These are phyloP conservation scores for Podospora pseudoanserina DNA, from an alignment of 495 filamentous ascomycete genomes.

Conservation along the genomic window DNA sequence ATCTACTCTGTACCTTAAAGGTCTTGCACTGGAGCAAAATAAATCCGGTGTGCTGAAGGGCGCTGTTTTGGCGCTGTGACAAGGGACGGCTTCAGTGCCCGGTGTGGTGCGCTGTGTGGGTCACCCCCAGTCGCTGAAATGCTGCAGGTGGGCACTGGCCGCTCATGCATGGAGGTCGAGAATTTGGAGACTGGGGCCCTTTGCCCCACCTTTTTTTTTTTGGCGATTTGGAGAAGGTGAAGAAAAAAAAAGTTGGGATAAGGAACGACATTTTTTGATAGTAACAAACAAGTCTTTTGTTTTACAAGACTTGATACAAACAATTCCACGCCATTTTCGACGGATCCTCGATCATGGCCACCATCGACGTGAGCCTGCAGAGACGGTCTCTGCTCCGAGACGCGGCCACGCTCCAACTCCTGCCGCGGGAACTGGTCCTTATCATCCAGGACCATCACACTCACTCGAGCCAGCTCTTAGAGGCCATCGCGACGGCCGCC, in stretches of 20 bases:
- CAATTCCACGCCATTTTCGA: constrained; percentile 18
- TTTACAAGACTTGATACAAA: constrained; percentile 17
- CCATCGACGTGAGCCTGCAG: constrained; percentile 42
- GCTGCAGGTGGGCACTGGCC: constrained; percentile 3
- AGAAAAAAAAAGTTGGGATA: constrained; percentile 34
- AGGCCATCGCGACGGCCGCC: constrained; percentile 63
- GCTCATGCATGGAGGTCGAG: constrained; percentile 5
- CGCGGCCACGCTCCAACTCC: constrained; percentile 43
- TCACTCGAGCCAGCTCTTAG: constrained; percentile 61
- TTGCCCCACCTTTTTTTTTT: constrained; percentile 23
- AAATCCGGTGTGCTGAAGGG: constrained; percentile 11
- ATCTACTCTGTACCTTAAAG: neutral
- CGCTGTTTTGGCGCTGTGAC: neutral
- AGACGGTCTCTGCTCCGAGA: constrained; percentile 39
- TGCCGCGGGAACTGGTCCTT: constrained; percentile 62
- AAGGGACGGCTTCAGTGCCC: neutral
- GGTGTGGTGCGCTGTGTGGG: neutral
- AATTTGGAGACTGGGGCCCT: neutral
- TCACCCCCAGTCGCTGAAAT: constrained; percentile 9
- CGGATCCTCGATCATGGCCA: constrained; percentile 36
- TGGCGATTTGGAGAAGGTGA: constrained; percentile 19
- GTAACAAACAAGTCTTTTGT: constrained; percentile 6
- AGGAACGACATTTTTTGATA: constrained; percentile 2
- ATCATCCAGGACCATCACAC: constrained; percentile 59
- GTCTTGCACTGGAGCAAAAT: constrained; percentile 19